Evolutionary conservation across 176 grass and related monocot species (phyloP).

Genomic region (Aechmea fasciata): DNA sequence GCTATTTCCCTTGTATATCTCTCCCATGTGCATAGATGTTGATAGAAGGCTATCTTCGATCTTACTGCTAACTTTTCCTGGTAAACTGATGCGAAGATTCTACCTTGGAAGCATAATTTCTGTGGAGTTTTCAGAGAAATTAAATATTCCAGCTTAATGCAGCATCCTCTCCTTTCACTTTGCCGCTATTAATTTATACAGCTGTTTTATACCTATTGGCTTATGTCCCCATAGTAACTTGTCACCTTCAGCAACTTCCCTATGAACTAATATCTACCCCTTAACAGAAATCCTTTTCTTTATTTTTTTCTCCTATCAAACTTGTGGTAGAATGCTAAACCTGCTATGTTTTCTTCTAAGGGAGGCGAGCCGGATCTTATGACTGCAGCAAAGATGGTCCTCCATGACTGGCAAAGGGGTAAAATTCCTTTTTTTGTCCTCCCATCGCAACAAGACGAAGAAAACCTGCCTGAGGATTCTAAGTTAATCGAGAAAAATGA

Average conservation of each 20-base stretch:
- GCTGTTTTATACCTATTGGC: background rate
- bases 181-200: background rate
- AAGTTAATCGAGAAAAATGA: conserved; percentile 19
- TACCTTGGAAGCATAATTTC: background rate
- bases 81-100: background rate
- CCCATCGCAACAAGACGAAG: conserved; percentile 37
- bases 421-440: conserved; percentile 94
- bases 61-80: background rate
- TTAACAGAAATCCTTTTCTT: background rate
- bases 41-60: background rate
- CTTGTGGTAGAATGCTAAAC: background rate
- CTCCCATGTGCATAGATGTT: background rate
- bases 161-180: background rate
- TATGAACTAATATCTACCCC: no score
- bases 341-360: conserved; percentile 31
- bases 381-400: conserved; percentile 88
- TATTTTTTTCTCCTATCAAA: background rate
- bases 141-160: background rate
- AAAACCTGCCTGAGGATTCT: conserved; percentile 19
- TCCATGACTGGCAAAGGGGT: conserved; percentile 97
- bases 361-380: conserved; percentile 81
- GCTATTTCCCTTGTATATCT: background rate
- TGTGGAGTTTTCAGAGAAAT: background rate
- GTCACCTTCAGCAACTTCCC: background rate
- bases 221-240: background rate